Percentiles rank a stretch among this genome's conserved stretches.
Conservation (phyloP, 2,329 filamentous ascomycete species). For the Xenoacremonium recifei region DNA sequence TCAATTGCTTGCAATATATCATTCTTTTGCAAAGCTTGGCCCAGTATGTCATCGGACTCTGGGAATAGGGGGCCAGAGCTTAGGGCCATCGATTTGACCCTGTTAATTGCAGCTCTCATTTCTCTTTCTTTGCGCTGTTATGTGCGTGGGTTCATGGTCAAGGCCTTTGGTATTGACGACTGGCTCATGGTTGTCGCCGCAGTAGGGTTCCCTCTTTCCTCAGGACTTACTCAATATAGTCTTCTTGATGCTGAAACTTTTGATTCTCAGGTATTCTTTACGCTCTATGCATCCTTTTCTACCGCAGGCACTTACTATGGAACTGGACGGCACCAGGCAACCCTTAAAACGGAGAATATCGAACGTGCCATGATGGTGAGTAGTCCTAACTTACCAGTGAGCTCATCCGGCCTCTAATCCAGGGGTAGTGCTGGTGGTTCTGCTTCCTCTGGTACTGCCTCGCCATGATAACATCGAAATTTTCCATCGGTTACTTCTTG, state of each 20-base stretch:
- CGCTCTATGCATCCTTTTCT: too few species aligned
- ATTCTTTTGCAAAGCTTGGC: too few species aligned
- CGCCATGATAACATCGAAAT: background rate
- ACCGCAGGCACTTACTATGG: too few species aligned
- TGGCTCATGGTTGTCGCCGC: background rate
- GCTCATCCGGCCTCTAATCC: background rate
- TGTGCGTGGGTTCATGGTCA: background rate
- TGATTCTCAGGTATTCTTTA: background rate
- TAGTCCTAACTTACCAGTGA: background rate
- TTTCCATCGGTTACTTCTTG: background rate
- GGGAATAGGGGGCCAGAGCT: too few species aligned
- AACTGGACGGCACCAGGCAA: background rate
- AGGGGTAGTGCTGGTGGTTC: background rate
- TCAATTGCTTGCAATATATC: too few species aligned
- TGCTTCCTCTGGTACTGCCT: background rate
- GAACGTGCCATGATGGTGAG: background rate
- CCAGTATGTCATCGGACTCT: too few species aligned
- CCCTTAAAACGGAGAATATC: background rate
- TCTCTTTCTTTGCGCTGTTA: too few species aligned
- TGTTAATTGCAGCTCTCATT: too few species aligned
- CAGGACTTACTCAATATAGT: background rate
- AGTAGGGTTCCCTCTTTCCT: background rate
- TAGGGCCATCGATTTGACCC: too few species aligned
- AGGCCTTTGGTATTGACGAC: background rate
- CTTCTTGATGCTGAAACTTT: background rate